Evolutionary conservation across 495 filamentous ascomycete species (phyloP), one percentile per base, ranked within the genome.

Genomic region (Xylaria longipes): DNA sequence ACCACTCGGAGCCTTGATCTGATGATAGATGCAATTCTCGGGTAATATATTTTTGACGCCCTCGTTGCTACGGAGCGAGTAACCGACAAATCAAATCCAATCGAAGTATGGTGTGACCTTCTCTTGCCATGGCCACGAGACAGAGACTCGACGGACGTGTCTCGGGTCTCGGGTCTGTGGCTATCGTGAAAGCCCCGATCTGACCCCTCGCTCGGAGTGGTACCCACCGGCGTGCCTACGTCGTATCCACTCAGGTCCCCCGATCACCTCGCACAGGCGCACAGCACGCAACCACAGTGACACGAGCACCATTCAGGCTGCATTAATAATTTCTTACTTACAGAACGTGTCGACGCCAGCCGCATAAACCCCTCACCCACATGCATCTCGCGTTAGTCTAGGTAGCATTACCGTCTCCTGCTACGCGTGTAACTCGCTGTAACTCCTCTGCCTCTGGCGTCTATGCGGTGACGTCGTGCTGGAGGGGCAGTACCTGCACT

Each of bases 321-420:
- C 68, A 70, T 70, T 70, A 70, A 63, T 64, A 70, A 70, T 64
- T 35, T 29, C 68, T 70, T 62, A 70, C 68, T 70, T 62, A 70
- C 68, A 54, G 43, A 64, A 39, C n/a, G 39, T 46, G 9, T 41
- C 20, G 46, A 56, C 8, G 8, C 57, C 68, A 60, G 57, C 57
- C 60, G 60, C 68, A 70, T 61, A 64, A 63, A 70, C 66, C 66
- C 65, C 66, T 69, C 66, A 61, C 56, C 66, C 66, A 68, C 65
- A 39, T 54, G 52, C 65, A 52, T 56, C 37, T 68, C 52, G 52
- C 66, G 66, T 41, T 43, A 43, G 60, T 63, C 27, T 5, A n/a
- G n/a, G n/a, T n/a, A 31, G 52, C 52, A 56, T 31, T 31, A 56
- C 27, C 27, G 20, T 7, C 4, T 56, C 25, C 14, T 29, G 12